Evolutionary conservation across 495 filamentous ascomycete species (phyloP), one percentile per base, ranked within the genome.

Genomic region (Xylaria curta): DNA sequence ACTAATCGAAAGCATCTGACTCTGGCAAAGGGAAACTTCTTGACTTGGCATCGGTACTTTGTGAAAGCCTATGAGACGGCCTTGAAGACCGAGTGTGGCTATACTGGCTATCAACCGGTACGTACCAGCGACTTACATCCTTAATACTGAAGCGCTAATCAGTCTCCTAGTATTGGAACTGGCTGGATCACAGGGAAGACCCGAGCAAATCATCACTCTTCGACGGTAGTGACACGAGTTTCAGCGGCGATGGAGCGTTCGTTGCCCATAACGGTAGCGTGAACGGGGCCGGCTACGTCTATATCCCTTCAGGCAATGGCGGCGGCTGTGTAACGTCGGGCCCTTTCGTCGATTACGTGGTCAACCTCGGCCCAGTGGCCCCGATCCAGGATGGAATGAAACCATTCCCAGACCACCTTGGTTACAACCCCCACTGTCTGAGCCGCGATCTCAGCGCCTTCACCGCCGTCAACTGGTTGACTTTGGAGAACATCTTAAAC

Each of bases 31-130:
- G 90, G 89, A 24, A 88, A 86, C 69, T 92, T 94, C 80, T 81
- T 92, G 40, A 79, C 87, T 1, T 94, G 91, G 90, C 92, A 94
- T 76, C 84, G 92, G 21, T 91, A 90, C 78, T 94, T 89, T 75
- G 82, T 86, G 49, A 87, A 81, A 69, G 80, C 81, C 9, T 93
- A 89, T 76, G 92, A 94, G 77, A 84, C 89, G 75, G 89, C 91
- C 1, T 82, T 94, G 10, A 82, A 84, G 28, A 84, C 89, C 17
- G 91, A 95, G 74, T 94, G 92, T 75, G 90, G 90, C 53, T 94
- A 92, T 74, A 87, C 75, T 0, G 90, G 90, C 42, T 80, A 79
- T 66, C 85, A 88, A 60, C 86, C 82, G 28, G 81, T 81, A 60
- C 51, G 71, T 73, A 21, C 46, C 4, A 28, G 4, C 40, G 44